Evolutionary conservation across 345 rosid genomes (phyloP), one percentile per base, ranked within the genome.

Genomic region (Mercurialis annua): DNA sequence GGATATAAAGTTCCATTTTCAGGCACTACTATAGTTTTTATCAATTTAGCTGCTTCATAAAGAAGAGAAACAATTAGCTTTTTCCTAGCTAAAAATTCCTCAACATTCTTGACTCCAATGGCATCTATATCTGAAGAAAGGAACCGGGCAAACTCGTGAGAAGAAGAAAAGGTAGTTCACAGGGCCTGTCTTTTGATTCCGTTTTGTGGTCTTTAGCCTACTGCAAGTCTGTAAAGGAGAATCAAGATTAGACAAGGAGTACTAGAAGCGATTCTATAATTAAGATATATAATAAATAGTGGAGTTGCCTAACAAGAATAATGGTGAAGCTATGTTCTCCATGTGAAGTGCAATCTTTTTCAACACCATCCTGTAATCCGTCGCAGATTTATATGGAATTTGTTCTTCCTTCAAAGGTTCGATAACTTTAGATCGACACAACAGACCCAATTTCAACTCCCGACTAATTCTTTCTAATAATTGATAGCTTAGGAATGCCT

Each of bases 271-370:
- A n/a, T n/a, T n/a, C n/a, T n/a, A n/a, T n/a, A n/a, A n/a, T n/a
- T n/a, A n/a, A n/a, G n/a, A n/a, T n/a, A n/a, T n/a, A n/a, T n/a
- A n/a, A n/a, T n/a, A n/a, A n/a, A n/a, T n/a, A n/a, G n/a, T n/a
- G n/a, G n/a, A n/a, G n/a, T n/a, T n/a, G n/a, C n/a, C n/a, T n/a
- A n/a, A n/a, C n/a, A n/a, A n/a, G n/a, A n/a, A n/a, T n/a, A n/a
- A n/a, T n/a, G n/a, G n/a, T n/a, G 86, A 23, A 44, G 87, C 92
- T 44, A 90, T 72, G 66, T 84, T 89, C 79, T 90, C 97, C 92
- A 93, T 79, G 62, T 89, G 95, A 51, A 51, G 64, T 2, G 89
- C 92, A 58, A 91, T 67, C 46, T 78, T 90, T 71, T 60, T 73
- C 33, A 80, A 87, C 47, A 85, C 64, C 64, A 55, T 53, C 21